phyloP scores from a whole-genome alignment of 768 basidiomycete species.

The Chiua virens region DNA sequence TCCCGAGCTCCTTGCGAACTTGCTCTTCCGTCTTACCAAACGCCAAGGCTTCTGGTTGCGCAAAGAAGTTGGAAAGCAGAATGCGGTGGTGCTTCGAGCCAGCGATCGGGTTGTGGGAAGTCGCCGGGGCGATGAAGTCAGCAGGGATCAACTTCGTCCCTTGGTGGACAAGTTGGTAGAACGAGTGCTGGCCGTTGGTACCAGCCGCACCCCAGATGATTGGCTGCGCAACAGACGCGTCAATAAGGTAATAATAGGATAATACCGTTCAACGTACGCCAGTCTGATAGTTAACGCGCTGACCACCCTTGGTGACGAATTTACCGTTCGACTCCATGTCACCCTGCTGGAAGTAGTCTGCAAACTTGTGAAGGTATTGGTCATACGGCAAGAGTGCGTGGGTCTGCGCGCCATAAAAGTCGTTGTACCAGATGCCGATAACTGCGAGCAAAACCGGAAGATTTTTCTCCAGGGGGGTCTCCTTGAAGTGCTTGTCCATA shows the following conservation, averaged over 20 bases:
- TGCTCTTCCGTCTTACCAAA: slow-evolving; percentile 96
- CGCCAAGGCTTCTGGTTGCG: slow-evolving; percentile 95
- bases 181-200: slow-evolving; percentile 99
- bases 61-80: slow-evolving; percentile 96
- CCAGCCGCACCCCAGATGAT: slow-evolving; percentile 99
- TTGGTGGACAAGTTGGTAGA: slow-evolving; percentile 97
- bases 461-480: slow-evolving; percentile 84
- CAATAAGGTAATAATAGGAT: neutral
- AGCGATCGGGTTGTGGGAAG: slow-evolving; percentile 85
- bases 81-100: slow-evolving; percentile 95
- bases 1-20: slow-evolving; percentile 68
- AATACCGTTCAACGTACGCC: slow-evolving; percentile 58
- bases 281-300: slow-evolving; percentile 93
- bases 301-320: slow-evolving; percentile 89
- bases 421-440: slow-evolving; percentile 97
- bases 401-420: slow-evolving; percentile 97
- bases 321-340: slow-evolving; percentile 99
- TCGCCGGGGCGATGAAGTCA: slow-evolving; percentile 90
- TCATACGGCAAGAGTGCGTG: slow-evolving; percentile 96
- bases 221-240: slow-evolving; percentile 49
- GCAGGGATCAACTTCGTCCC: slow-evolving; percentile 90
- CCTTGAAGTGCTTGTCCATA: slow-evolving; percentile 97
- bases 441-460: slow-evolving; percentile 89
- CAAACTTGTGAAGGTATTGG: slow-evolving; percentile 98
- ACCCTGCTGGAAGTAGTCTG: slow-evolving; percentile 99